Percentiles rank a stretch among this genome's conserved stretches.
phyloP scores from a whole-genome alignment of 495 filamentous ascomycete genomes.

The Daldinia concentrica region DNA sequence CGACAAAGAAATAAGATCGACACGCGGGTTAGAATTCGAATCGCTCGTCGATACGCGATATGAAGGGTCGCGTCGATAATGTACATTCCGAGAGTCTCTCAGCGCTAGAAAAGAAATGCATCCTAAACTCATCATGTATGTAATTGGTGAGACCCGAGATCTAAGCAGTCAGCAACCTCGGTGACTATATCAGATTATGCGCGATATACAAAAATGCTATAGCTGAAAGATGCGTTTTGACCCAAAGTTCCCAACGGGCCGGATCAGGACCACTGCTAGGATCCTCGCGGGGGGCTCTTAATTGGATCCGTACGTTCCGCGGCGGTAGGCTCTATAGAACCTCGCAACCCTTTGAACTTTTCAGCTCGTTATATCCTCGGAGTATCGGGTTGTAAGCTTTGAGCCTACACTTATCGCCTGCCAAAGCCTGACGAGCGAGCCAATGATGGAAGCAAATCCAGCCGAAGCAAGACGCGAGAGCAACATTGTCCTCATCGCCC shows the following conservation, averaged over 20 bases:
- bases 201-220: neutral
- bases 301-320: slow-evolving; percentile 16
- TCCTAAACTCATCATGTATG: neutral
- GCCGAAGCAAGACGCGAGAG: slow-evolving; percentile 9
- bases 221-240: slow-evolving; percentile 20
- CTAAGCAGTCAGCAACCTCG: neutral
- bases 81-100: neutral
- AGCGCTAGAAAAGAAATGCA: neutral
- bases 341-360: neutral
- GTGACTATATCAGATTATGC: slow-evolving; percentile 12
- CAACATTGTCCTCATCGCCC: neutral
- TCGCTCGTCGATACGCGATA: neutral
- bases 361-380: slow-evolving; percentile 16
- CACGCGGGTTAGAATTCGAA: slow-evolving; percentile 3
- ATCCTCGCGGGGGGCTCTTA: slow-evolving; percentile 1
- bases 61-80: neutral
- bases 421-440: neutral
- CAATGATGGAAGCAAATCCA: neutral
- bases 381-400: slow-evolving; percentile 14
- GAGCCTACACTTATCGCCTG: neutral
- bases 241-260: slow-evolving; percentile 15
- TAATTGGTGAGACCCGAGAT: neutral
- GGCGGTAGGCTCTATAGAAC: neutral
- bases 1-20: slow-evolving; percentile 8
- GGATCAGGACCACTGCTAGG: slow-evolving; percentile 15